A percentile compares a stretch with the other conserved stretches of the same genome.
phyloP scores from a whole-genome alignment of 2,329 filamentous ascomycete genomes.

The Claviceps sp. region DNA sequence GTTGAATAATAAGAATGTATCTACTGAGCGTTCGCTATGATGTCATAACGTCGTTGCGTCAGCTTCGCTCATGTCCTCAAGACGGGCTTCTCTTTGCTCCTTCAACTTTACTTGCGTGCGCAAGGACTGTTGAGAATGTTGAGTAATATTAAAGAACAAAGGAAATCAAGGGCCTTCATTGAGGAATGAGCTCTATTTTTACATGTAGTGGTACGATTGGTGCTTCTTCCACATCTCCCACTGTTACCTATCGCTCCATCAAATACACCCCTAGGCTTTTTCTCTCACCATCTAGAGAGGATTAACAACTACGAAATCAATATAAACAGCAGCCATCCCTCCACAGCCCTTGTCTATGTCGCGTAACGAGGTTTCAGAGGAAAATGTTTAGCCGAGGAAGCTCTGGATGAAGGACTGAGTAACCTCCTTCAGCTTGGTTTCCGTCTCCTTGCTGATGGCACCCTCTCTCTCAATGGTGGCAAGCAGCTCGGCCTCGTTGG shows the following conservation, averaged over 20 bases:
- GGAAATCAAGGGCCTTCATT: conserved; percentile 48
- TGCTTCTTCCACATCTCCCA: conserved; percentile 31
- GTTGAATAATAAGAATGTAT: too few species aligned
- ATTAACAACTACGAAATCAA: conserved; percentile 22
- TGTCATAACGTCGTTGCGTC: neutral
- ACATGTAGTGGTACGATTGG: conserved; percentile 43
- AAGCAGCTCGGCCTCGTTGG: conserved; percentile 75
- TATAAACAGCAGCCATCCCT: conserved; percentile 36
- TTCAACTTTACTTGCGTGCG: neutral
- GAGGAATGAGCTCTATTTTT: conserved; percentile 50
- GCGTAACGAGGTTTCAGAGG: conserved; percentile 16
- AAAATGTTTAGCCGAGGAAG: conserved; percentile 50
- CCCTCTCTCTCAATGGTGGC: conserved; percentile 90
- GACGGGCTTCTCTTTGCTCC: too few species aligned
- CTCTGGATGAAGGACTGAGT: conserved; percentile 80
- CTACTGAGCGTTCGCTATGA: neutral
- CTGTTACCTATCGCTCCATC: conserved; percentile 32
- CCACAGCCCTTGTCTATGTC: conserved; percentile 19
- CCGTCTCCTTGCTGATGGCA: conserved; percentile 86
- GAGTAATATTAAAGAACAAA: conserved; percentile 30
- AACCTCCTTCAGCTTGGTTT: conserved; percentile 68
- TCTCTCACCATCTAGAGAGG: conserved; percentile 31
- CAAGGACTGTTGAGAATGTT: neutral
- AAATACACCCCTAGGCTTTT: conserved; percentile 30
- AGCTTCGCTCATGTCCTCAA: too few species aligned